Conservation (phyloP, 345 rosid species). For the Schrenkiella parvula region DNA sequence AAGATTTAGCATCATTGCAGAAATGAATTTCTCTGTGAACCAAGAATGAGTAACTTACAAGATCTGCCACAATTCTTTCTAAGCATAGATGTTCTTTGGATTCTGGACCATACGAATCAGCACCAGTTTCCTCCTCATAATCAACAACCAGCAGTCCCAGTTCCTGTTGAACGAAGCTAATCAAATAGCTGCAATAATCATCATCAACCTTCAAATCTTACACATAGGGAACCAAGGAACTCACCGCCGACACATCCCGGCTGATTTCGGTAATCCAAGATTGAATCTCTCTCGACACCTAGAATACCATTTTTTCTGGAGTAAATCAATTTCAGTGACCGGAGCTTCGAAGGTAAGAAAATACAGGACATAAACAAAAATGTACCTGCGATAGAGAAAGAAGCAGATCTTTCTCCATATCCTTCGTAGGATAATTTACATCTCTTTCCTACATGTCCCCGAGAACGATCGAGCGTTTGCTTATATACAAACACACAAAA, state of each 20-base stretch:
- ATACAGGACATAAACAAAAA: neutral
- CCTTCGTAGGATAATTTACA: constrained; percentile 25
- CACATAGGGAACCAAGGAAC: too few relatives aligned
- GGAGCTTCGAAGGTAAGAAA: neutral
- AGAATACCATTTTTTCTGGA: too few relatives aligned
- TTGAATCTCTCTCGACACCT: constrained; percentile 52
- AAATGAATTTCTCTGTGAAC: neutral
- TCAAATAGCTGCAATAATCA: constrained; percentile 11
- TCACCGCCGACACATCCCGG: constrained; percentile 24
- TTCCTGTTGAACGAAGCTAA: constrained; percentile 30
- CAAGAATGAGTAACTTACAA: constrained; percentile 41
- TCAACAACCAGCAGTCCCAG: too few relatives aligned
- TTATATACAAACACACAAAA: too few relatives aligned
- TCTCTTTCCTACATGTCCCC: constrained; percentile 40
- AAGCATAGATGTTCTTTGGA: constrained; percentile 29
- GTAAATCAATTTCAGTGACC: too few relatives aligned
- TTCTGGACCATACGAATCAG: constrained; percentile 8
- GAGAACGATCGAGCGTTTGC: neutral
- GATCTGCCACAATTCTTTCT: constrained; percentile 36
- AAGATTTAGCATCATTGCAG: neutral
- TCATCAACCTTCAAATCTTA: too few relatives aligned
- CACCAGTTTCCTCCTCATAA: constrained; percentile 5
- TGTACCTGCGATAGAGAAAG: constrained; percentile 56
- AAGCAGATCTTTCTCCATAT: constrained; percentile 46
- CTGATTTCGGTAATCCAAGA: constrained; percentile 35